These are phyloP conservation scores for Globisporangium okanoganense DNA, from an alignment of 352 stramenopile species.

Conservation along the genomic window DNA sequence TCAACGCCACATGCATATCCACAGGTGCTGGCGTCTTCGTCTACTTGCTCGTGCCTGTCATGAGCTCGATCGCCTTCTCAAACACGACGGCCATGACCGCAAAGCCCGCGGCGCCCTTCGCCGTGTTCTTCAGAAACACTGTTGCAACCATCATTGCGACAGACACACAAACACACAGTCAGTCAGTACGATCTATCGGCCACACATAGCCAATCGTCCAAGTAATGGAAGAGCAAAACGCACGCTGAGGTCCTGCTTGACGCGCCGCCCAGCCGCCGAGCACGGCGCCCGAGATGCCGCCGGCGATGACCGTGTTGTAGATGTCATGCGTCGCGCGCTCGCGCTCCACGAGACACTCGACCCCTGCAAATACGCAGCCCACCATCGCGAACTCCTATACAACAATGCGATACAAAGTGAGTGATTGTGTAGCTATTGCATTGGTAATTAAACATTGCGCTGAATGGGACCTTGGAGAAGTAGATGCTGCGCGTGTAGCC, in stretches of 20 bases:
- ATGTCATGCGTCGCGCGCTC: conserved; percentile 77
- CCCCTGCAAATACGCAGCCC: conserved; percentile 71
- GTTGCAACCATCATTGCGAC: conserved; percentile 1
- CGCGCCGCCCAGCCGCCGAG: conserved; percentile 68
- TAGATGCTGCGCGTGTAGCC: conserved; percentile 81
- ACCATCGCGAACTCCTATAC: conserved; percentile 79
- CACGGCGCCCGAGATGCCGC: conserved; percentile 55
- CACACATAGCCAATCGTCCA: background rate
- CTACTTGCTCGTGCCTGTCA: conserved; percentile 30
- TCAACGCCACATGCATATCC: no score
- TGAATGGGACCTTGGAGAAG: conserved; percentile 72
- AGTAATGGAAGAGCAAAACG: conserved; percentile 6
- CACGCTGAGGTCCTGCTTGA: conserved; percentile 58
- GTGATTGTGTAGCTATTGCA: background rate
- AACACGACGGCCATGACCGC: conserved; percentile 83
- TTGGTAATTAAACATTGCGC: background rate
- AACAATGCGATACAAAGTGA: background rate
- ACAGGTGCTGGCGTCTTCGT: background rate
- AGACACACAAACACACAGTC: background rate
- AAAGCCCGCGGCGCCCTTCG: conserved; percentile 75
- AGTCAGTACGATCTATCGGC: background rate
- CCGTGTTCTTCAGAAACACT: conserved; percentile 70
- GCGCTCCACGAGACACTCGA: conserved; percentile 83
- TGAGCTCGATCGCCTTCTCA: conserved; percentile 75
- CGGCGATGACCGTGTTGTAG: conserved; percentile 72